Base-by-base conservation (phyloP, 306 rosid species). In the Phaseolus lunatus region DNA sequence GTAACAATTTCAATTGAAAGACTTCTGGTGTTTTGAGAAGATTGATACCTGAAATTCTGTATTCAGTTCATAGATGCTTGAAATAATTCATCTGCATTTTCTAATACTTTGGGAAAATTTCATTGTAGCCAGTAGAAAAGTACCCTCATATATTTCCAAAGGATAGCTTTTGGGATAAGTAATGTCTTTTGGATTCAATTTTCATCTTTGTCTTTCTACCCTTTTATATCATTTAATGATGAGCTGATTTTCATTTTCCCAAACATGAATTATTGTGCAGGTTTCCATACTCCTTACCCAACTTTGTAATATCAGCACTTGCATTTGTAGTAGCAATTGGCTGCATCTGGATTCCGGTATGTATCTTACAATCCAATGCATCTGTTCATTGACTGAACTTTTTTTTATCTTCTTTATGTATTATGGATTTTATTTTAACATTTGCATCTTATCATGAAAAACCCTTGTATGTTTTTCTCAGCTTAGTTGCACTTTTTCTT, bases 91-190 rank as follows among this genome's bases (percentile, higher is more conserved):
- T 47, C 52, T 1, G 1, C 18, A 47, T 47, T 16, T 47, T 71
- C 70, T 50, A 9, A 63, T 70, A 57, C 39, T 76, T 68, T 26
- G 10, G 11, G 39, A 73, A 54, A 43, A 39, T 61, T 47, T 1
- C 18, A 62, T 35, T 48, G 73, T 87, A 94, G 98, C 98, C 98
- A 13, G 94, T 73, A 27, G 94, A 89, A 56, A 92, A 94, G 74
- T 92, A 84, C 19, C 61, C 98, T 5, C 61, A 67, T 13, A 78
- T 90, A 69, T 90, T 94, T 84, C 74, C 91, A 52, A 77, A 83
- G 66, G 83, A 73, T 39, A 88, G 94, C 15, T 61, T 92, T 44
- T 90, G 89, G 72, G 98, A 43, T 45, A 88, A 92, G 98, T 94
- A 86, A 84, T 83, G 4, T 57, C 33, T 29, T 47, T 47, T 68